Conservation (phyloP, 2,329 filamentous ascomycete species). For the Clarireedia monteithiana region DNA sequence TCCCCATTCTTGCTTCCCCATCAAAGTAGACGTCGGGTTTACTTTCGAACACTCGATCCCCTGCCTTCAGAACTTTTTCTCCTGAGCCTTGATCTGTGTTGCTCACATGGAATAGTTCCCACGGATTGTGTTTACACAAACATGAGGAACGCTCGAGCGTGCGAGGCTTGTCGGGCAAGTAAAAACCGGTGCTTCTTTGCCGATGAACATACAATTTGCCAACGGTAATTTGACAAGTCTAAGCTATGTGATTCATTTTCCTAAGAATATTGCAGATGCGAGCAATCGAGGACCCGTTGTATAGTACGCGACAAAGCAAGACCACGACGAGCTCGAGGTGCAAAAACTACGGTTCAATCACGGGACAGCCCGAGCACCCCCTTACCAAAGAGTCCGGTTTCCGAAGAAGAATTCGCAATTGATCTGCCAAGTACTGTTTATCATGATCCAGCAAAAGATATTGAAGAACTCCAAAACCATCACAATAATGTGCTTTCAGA, state of each 20-base stretch:
- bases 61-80: no score
- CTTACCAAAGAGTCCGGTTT: background rate
- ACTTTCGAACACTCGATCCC: background rate
- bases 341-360: background rate
- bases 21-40: background rate
- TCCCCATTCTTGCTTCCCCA: background rate
- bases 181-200: conserved; percentile 25
- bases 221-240: conserved; percentile 3
- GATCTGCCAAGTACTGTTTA: conserved; percentile 17
- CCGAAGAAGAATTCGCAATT: conserved; percentile 19
- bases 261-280: conserved; percentile 14
- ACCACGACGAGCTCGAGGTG: conserved; percentile 20
- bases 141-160: conserved; percentile 26
- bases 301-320: conserved; percentile 25
- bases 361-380: background rate
- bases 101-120: background rate
- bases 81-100: no score
- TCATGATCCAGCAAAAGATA: conserved; percentile 17
- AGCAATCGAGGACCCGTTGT: conserved; percentile 20
- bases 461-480: conserved; percentile 17
- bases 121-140: background rate
- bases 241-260: background rate
- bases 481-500: conserved; percentile 20
- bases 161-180: conserved; percentile 25
- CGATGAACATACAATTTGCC: conserved; percentile 17